Conservation (phyloP, 345 rosid species). For the Erodium maritimum region DNA sequence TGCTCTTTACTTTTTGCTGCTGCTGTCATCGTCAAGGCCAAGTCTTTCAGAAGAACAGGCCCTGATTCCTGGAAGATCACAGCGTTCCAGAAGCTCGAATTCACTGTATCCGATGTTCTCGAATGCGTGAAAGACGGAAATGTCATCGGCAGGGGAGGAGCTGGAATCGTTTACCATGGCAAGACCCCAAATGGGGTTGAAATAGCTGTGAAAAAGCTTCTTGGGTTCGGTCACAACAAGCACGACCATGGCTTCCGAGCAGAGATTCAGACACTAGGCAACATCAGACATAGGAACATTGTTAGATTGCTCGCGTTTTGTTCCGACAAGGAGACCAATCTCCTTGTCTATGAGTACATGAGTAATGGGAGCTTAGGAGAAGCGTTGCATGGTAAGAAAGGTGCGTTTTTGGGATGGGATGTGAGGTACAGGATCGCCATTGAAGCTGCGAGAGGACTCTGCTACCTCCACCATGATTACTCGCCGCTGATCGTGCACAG, state of each 20-base stretch:
- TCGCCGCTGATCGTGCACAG: constrained; percentile 80
- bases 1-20: constrained; percentile 59
- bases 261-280: constrained; percentile 78
- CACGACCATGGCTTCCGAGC: constrained; percentile 86
- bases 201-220: constrained; percentile 76
- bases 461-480: constrained; percentile 93
- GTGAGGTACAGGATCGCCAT: constrained; percentile 64
- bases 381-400: constrained; percentile 72
- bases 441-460: constrained; percentile 86
- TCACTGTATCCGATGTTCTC: constrained; percentile 54
- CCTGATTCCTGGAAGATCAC: constrained; percentile 73
- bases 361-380: constrained; percentile 91
- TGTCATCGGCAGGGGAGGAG: constrained; percentile 85
- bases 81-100: constrained; percentile 74
- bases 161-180: constrained; percentile 79
- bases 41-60: constrained; percentile 21
- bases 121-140: constrained; percentile 88
- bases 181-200: constrained; percentile 76
- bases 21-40: constrained; percentile 55
- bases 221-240: constrained; percentile 46
- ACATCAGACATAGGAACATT: constrained; percentile 80
- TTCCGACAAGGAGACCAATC: constrained; percentile 69
- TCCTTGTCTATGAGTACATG: constrained; percentile 91
- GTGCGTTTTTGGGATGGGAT: constrained; percentile 57
- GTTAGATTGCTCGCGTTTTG: constrained; percentile 79